Evolutionary conservation across 345 rosid genomes (phyloP).

Genomic region (Dovyalis caffra): DNA sequence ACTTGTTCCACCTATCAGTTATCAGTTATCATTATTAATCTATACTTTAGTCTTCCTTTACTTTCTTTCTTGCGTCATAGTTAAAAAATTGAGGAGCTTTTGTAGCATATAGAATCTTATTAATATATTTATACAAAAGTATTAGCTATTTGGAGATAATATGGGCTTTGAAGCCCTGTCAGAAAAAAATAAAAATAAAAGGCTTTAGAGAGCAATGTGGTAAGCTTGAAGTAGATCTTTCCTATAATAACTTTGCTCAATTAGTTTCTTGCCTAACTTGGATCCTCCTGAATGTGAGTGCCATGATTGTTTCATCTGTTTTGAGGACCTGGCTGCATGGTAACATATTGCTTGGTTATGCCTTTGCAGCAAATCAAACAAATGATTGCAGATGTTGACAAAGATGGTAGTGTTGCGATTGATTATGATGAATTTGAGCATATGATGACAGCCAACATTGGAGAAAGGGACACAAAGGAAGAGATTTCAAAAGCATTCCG

Average conservation of each 20-base stretch:
- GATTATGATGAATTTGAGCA: slow-evolving; percentile 90
- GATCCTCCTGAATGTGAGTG: neutral
- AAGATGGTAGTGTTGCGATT: slow-evolving; percentile 94
- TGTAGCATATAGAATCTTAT: neutral
- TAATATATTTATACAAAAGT: neutral
- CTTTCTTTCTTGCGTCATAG: neutral
- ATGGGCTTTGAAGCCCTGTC: neutral
- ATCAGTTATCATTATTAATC: neutral
- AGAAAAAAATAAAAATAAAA: too few relatives aligned
- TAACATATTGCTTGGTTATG: slow-evolving; percentile 8
- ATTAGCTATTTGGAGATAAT: neutral
- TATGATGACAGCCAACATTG: slow-evolving; percentile 98
- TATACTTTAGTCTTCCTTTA: neutral
- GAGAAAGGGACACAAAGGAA: slow-evolving; percentile 91
- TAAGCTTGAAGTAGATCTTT: neutral
- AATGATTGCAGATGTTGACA: slow-evolving; percentile 98
- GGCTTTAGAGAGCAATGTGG: neutral
- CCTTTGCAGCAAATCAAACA: slow-evolving; percentile 72
- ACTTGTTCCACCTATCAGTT: neutral
- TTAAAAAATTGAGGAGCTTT: neutral
- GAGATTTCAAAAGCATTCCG: slow-evolving; percentile 79
- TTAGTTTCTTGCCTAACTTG: neutral
- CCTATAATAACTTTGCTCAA: neutral
- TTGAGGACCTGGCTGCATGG: neutral
- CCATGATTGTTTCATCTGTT: neutral